phyloP scores from a whole-genome alignment of 768 basidiomycete genomes.

The Boletus sp. region DNA sequence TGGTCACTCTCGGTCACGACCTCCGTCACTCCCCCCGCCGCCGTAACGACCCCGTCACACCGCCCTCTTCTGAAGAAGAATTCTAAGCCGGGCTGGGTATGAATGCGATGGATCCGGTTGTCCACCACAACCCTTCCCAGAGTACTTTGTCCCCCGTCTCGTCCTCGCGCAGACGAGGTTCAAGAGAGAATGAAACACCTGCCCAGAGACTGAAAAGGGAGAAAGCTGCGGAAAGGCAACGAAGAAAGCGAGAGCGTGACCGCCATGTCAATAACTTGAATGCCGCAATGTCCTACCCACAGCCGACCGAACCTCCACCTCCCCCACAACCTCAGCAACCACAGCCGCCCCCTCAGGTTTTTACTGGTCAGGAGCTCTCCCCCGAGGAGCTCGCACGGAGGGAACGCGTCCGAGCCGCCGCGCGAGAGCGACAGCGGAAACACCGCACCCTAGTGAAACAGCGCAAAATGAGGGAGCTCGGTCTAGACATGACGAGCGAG shows the following conservation, averaged over 20 bases:
- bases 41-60: conserved; percentile 35
- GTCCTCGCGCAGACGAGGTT: conserved; percentile 46
- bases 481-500: conserved; percentile 77
- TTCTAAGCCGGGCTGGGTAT: conserved; percentile 14
- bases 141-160: conserved; percentile 31
- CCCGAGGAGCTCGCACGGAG: conserved; percentile 65
- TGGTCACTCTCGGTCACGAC: conserved; percentile 34
- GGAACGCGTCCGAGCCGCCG: conserved; percentile 71
- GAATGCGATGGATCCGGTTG: conserved; percentile 36
- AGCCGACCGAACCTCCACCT: conserved; percentile 32
- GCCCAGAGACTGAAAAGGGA: conserved; percentile 74
- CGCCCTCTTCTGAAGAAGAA: conserved; percentile 15
- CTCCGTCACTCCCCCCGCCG: conserved; percentile 32
- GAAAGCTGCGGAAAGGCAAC: conserved; percentile 84
- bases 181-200: conserved; percentile 71
- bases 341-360: conserved; percentile 24
- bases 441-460: conserved; percentile 77
- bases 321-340: conserved; percentile 32
- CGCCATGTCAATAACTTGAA: conserved; percentile 40
- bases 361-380: conserved; percentile 39
- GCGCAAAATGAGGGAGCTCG: conserved; percentile 78
- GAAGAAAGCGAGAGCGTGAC: conserved; percentile 76
- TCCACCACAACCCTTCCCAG: conserved; percentile 31
- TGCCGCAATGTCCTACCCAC: conserved; percentile 42
- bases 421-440: conserved; percentile 78